A percentile compares a stretch with the other conserved stretches of the same genome.
Conservation (phyloP, 108 stramenopile species). For the Nitzschia palea region DNA sequence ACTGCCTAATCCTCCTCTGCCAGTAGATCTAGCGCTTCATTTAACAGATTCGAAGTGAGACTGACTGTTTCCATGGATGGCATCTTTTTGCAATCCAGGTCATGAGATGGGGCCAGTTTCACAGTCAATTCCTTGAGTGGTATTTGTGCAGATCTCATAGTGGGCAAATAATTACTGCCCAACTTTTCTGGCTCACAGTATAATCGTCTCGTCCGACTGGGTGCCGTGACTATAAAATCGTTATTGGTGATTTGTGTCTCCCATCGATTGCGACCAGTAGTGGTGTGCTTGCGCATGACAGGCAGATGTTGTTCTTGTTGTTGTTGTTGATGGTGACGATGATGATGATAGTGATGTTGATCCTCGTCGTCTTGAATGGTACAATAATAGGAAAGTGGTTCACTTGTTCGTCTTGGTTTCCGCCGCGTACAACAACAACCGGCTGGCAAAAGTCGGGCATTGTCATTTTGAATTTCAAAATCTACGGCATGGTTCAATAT, state of each 20-base stretch:
- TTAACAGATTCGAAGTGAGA: background rate
- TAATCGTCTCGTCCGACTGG: conserved; percentile 3
- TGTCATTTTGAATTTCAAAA: conserved; percentile 18
- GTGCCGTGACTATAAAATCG: conserved; percentile 14
- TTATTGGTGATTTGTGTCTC: conserved; percentile 13
- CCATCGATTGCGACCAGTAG: too few relatives aligned
- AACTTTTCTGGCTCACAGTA: conserved; percentile 20
- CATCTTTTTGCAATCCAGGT: background rate
- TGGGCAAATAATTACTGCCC: background rate
- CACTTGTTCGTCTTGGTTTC: background rate
- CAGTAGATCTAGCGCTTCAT: conserved; percentile 1
- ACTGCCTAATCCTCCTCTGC: background rate
- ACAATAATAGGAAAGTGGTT: background rate
- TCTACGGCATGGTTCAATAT: conserved; percentile 1
- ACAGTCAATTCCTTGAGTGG: background rate
- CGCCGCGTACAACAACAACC: background rate
- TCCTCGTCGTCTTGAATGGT: background rate
- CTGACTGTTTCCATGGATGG: background rate
- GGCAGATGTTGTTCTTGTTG: too few relatives aligned
- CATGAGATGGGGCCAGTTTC: background rate
- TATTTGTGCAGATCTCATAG: conserved; percentile 2
- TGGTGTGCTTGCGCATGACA: too few relatives aligned
- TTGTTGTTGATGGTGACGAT: too few relatives aligned
- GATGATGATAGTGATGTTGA: background rate
- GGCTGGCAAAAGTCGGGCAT: background rate